Percentiles rank a stretch among this genome's conserved stretches.
These are phyloP conservation scores for Backusella morwellensis DNA, from an alignment of 192 early-diverging fungal species.

Conservation along the genomic window DNA sequence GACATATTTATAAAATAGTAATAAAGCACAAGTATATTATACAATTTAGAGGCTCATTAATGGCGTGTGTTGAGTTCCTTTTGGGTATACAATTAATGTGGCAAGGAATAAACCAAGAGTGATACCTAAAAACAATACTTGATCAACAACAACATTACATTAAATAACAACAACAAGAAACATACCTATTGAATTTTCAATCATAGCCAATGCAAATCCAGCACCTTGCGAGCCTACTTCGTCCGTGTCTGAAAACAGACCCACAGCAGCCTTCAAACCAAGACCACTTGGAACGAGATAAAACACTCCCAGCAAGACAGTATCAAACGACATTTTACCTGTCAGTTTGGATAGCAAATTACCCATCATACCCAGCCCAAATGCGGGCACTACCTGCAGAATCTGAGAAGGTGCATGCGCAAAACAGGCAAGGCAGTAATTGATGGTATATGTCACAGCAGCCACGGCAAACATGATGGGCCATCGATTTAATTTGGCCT, in stretches of 20 bases:
- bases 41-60: conserved; percentile 26
- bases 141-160: not conserved
- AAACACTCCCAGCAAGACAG: conserved; percentile 74
- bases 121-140: conserved; percentile 25
- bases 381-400: conserved; percentile 64
- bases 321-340: conserved; percentile 72
- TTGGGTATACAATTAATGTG: conserved; percentile 59
- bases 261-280: conserved; percentile 27
- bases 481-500: conserved; percentile 60
- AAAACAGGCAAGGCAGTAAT: conserved; percentile 50
- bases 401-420: conserved; percentile 52
- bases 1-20: not conserved
- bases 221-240: conserved; percentile 31
- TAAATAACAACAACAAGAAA: not conserved
- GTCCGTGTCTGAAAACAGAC: conserved; percentile 1
- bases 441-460: conserved; percentile 65
- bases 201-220: conserved; percentile 47
- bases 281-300: conserved; percentile 30
- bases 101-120: conserved; percentile 67
- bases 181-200: conserved; percentile 31
- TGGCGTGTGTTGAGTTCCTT: conserved; percentile 42
- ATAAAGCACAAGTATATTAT: not conserved
- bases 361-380: conserved; percentile 75
- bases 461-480: conserved; percentile 66
- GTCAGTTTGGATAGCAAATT: conserved; percentile 77